Conservation (phyloP, 2,329 filamentous ascomycete species). For the Phoma sp. region DNA sequence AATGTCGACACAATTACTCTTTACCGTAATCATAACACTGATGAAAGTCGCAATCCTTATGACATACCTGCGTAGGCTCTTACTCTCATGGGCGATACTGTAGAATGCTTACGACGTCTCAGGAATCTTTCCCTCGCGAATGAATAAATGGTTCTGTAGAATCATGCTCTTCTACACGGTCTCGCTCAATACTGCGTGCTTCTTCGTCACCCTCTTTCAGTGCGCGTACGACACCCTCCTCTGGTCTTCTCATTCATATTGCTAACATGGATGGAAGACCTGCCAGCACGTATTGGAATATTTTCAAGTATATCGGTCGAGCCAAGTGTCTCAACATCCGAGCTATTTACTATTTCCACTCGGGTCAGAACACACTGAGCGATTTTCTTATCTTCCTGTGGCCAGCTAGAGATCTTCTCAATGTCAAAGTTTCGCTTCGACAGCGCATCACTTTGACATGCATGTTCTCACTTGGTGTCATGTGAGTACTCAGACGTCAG, state of each 20-base stretch:
- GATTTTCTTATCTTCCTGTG: constrained; percentile 44
- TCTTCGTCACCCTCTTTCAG: constrained; percentile 38
- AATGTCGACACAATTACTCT: constrained; percentile 32
- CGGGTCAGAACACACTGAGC: constrained; percentile 33
- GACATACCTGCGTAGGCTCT: constrained; percentile 25
- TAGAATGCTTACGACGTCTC: not conserved
- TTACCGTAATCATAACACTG: constrained; percentile 30
- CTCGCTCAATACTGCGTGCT: constrained; percentile 23
- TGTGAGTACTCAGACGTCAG: constrained; percentile 20
- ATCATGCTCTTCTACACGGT: constrained; percentile 32
- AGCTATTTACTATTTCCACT: constrained; percentile 33
- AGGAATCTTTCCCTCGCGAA: constrained; percentile 36
- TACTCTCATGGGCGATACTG: not conserved
- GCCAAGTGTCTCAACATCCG: constrained; percentile 33
- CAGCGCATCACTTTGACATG: constrained; percentile 37
- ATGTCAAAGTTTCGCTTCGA: constrained; percentile 32
- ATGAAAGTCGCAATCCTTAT: constrained; percentile 38
- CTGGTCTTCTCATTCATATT: accelerated
- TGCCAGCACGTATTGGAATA: constrained; percentile 32
- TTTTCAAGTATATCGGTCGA: constrained; percentile 28
- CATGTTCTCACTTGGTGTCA: constrained; percentile 40
- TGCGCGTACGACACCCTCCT: constrained; percentile 30
- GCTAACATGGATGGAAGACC: constrained; percentile 16
- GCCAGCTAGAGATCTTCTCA: constrained; percentile 37
- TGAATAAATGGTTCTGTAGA: constrained; percentile 39